Conservation (phyloP, 2,329 filamentous ascomycete species). For the Cladosporium austrohemisphaericum region DNA sequence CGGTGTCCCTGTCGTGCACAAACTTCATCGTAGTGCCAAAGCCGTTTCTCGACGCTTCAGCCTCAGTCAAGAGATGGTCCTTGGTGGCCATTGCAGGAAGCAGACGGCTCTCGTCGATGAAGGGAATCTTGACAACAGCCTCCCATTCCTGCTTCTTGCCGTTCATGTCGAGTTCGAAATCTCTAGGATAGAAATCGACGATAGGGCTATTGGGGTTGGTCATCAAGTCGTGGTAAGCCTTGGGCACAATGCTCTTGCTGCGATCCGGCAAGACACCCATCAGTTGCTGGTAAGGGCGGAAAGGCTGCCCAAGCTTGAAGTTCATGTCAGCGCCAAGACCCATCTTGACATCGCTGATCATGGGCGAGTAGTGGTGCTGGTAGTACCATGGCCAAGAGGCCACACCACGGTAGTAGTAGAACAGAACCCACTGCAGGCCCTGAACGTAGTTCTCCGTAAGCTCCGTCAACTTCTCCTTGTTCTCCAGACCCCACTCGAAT, state of each 20-base stretch:
- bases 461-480: conserved; percentile 73
- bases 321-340: conserved; percentile 83
- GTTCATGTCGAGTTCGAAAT: conserved; percentile 98
- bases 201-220: conserved; percentile 86
- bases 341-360: conserved; percentile 92
- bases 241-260: conserved; percentile 92
- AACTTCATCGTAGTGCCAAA: conserved; percentile 94
- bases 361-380: conserved; percentile 90
- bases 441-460: conserved; percentile 96
- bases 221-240: conserved; percentile 87
- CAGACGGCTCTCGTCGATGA: conserved; percentile 88
- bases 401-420: conserved; percentile 96
- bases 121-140: conserved; percentile 97
- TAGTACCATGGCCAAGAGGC: conserved; percentile 99
- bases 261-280: conserved; percentile 98
- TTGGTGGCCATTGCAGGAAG: conserved; percentile 81
- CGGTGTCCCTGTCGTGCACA: conserved; percentile 71
- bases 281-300: conserved; percentile 90
- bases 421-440: conserved; percentile 95
- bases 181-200: conserved; percentile 94
- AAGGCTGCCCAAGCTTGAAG: conserved; percentile 91
- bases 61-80: conserved; percentile 70
- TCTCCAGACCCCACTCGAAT: conserved; percentile 81
- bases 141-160: conserved; percentile 99
- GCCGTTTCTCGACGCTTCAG: conserved; percentile 77